Conservation (phyloP, 805 yeast species). For the Ogataea degrootiae region DNA sequence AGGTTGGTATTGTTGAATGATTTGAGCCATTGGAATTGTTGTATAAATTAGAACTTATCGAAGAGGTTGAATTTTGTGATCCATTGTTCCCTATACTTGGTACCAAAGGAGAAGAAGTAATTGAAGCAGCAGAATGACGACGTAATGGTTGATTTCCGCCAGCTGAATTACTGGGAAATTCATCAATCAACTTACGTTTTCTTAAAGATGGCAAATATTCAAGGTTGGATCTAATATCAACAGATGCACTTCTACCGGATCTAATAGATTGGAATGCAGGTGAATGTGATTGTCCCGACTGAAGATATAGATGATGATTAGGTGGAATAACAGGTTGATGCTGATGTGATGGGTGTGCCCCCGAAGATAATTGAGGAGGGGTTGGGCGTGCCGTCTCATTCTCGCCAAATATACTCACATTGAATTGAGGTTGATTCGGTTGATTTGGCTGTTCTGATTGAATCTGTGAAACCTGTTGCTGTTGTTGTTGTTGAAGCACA, state of each 20-base stretch:
- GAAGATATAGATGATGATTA: neutral
- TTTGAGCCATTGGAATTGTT: neutral
- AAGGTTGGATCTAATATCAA: conserved; percentile 16
- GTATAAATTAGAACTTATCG: neutral
- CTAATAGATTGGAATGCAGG: conserved; percentile 14
- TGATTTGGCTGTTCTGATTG: conserved; percentile 4
- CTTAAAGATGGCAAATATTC: conserved; percentile 18
- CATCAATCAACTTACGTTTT: conserved; percentile 25
- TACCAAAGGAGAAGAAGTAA: conserved; percentile 6
- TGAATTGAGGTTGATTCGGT: conserved; percentile 12
- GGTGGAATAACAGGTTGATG: conserved; percentile 7
- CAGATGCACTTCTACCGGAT: conserved; percentile 20
- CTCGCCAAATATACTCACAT: conserved; percentile 16
- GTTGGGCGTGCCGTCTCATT: conserved; percentile 1
- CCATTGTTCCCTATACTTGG: no score
- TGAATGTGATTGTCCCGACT: conserved; percentile 6
- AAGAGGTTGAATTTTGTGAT: no score
- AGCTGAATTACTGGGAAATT: conserved; percentile 3
- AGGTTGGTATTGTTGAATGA: neutral
- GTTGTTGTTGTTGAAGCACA: conserved; percentile 4
- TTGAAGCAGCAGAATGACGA: conserved; percentile 31
- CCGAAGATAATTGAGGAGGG: neutral
- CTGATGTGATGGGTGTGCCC: conserved; percentile 5
- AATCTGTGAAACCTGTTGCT: conserved; percentile 1
- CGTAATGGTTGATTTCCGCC: conserved; percentile 18